Conservation (phyloP, 148 eudicot species). For the Beta vulgaris region DNA sequence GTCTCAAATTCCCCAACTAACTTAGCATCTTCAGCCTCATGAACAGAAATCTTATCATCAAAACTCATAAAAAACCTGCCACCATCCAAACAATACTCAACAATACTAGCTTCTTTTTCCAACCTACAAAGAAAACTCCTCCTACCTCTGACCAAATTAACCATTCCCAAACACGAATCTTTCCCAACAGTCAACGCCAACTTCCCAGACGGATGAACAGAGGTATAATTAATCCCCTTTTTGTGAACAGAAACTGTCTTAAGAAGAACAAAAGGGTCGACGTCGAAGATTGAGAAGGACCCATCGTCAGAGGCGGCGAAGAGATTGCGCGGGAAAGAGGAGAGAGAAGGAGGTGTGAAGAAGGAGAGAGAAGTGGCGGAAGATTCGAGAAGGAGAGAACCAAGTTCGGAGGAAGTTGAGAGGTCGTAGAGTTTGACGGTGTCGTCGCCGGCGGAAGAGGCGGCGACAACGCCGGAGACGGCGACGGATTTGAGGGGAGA, state of each 20-base stretch:
- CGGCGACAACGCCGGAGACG: conserved; percentile 65
- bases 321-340: conserved; percentile 64
- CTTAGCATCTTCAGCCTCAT: conserved; percentile 71
- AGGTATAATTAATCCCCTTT: conserved; percentile 47
- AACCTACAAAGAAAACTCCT: conserved; percentile 65
- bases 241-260: conserved; percentile 52
- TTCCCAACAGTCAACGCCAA: conserved; percentile 62
- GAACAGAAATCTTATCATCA: conserved; percentile 62
- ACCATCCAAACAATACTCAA: conserved; percentile 50
- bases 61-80: conserved; percentile 63
- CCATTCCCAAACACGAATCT: conserved; percentile 71
- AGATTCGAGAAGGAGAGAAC: conserved; percentile 57
- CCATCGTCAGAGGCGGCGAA: conserved; percentile 64
- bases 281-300: conserved; percentile 55
- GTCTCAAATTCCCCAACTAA: conserved; percentile 44
- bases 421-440: conserved; percentile 86
- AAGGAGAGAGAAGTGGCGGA: conserved; percentile 53
- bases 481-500: conserved; percentile 69
- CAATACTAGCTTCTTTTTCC: conserved; percentile 61
- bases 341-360: conserved; percentile 41
- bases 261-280: conserved; percentile 72
- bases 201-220: conserved; percentile 73
- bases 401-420: conserved; percentile 61
- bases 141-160: conserved; percentile 81
- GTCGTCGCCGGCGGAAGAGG: conserved; percentile 72